phyloP scores from a whole-genome alignment of 2,329 filamentous ascomycete species.

The Mariannaea sp. region DNA sequence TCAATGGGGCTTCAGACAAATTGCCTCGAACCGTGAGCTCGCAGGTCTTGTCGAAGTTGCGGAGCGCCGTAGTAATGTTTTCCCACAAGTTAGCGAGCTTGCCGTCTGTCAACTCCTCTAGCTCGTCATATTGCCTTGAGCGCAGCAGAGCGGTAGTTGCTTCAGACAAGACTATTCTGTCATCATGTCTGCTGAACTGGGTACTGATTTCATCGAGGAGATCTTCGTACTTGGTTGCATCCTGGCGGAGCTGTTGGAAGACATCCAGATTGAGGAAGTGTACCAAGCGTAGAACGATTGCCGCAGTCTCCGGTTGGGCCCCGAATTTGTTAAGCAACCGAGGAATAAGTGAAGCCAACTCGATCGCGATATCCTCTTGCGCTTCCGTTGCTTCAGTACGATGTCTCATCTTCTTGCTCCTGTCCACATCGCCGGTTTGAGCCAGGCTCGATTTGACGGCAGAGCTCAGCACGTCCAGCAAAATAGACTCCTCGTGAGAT shows the following conservation, averaged over 20 bases:
- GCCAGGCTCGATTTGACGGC: constrained; percentile 76
- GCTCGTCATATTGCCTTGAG: constrained; percentile 83
- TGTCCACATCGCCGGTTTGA: constrained; percentile 68
- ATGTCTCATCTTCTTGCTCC: constrained; percentile 59
- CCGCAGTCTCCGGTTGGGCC: constrained; percentile 83
- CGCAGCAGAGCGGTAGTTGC: constrained; percentile 82
- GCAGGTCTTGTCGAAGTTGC: constrained; percentile 70
- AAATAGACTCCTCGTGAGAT: constrained; percentile 77
- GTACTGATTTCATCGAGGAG: constrained; percentile 90
- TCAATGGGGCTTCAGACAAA: constrained; percentile 67
- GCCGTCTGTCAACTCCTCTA: constrained; percentile 81
- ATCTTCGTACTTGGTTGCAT: constrained; percentile 77
- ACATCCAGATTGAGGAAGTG: constrained; percentile 85
- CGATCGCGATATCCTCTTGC: constrained; percentile 78
- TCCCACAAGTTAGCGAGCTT: constrained; percentile 88
- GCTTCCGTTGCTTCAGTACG: constrained; percentile 70
- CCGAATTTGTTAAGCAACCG: constrained; percentile 91
- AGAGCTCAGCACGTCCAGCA: constrained; percentile 85
- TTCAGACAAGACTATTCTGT: constrained; percentile 82
- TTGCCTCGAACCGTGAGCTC: constrained; percentile 74
- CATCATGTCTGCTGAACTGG: constrained; percentile 91
- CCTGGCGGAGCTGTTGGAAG: constrained; percentile 87
- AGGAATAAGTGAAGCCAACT: constrained; percentile 79
- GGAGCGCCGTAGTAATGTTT: constrained; percentile 74
- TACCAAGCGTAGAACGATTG: constrained; percentile 82